phyloP scores from a whole-genome alignment of 139 green algal species.

The Closterium sp. region DNA sequence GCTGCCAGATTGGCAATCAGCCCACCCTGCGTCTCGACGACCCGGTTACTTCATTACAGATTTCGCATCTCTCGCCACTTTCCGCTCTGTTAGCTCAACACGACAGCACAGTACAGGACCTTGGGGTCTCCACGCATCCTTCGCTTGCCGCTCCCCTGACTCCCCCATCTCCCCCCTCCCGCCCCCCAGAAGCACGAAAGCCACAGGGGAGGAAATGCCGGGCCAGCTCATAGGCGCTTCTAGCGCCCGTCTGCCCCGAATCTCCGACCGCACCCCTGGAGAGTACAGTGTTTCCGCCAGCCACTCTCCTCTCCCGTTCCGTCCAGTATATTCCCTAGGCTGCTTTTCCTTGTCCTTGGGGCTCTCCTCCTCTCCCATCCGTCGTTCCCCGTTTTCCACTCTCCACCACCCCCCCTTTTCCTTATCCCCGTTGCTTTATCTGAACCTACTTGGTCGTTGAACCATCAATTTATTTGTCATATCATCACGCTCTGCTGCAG shows the following conservation, averaged over 20 bases:
- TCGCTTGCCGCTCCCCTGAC: background rate
- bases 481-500: too few relatives aligned
- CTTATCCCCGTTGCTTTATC: too few relatives aligned
- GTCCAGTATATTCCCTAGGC: too few relatives aligned
- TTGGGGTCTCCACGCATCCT: background rate
- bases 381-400: too few relatives aligned
- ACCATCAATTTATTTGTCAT: background rate
- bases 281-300: background rate
- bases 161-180: background rate
- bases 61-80: background rate
- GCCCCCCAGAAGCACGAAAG: background rate
- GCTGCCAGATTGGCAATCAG: background rate
- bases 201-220: background rate
- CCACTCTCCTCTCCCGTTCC: background rate
- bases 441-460: background rate
- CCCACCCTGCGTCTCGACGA: background rate
- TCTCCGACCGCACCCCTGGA: background rate
- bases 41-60: background rate
- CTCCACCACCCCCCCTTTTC: too few relatives aligned
- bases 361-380: background rate
- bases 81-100: background rate
- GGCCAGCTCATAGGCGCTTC: too few relatives aligned
- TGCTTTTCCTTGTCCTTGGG: background rate
- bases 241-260: background rate
- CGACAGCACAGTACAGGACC: background rate